phyloP scores from a whole-genome alignment of 2,329 filamentous ascomycete species.

The Fusarium papillatum region DNA sequence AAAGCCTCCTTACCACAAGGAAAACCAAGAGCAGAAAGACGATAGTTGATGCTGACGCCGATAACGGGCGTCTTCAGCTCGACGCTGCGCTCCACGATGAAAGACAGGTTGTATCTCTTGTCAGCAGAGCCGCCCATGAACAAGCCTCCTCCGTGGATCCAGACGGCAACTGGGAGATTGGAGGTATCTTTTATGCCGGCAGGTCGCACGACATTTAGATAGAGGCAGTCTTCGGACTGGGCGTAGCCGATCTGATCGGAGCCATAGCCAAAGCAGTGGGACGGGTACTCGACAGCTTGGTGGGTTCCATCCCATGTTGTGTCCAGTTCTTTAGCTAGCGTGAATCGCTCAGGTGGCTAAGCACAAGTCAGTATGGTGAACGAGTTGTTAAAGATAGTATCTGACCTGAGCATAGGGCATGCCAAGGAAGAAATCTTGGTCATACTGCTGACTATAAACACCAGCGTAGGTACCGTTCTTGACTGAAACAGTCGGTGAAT shows the following conservation, averaged over 20 bases:
- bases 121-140: slow-evolving; percentile 53
- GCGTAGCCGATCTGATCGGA: slow-evolving; percentile 39
- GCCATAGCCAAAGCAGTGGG: slow-evolving; percentile 65
- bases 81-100: slow-evolving; percentile 64
- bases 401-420: slow-evolving; percentile 20
- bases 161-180: slow-evolving; percentile 68
- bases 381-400: not conserved
- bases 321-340: slow-evolving; percentile 56
- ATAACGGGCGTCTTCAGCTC: slow-evolving; percentile 61
- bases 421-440: slow-evolving; percentile 27
- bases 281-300: slow-evolving; percentile 59
- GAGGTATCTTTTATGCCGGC: slow-evolving; percentile 54
- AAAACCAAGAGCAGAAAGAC: slow-evolving; percentile 62
- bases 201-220: slow-evolving; percentile 72
- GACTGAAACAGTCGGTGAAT: not conserved
- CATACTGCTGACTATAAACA: slow-evolving; percentile 15
- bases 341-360: slow-evolving; percentile 35
- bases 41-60: slow-evolving; percentile 63
- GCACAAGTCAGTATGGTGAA: not conserved
- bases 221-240: slow-evolving; percentile 69
- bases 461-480: slow-evolving; percentile 28
- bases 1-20: slow-evolving; percentile 56
- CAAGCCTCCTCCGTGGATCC: slow-evolving; percentile 65
- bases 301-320: slow-evolving; percentile 55
- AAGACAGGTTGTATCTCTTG: slow-evolving; percentile 71